phyloP scores from a whole-genome alignment of 305 asterid genomes.

The Withania somnifera region DNA sequence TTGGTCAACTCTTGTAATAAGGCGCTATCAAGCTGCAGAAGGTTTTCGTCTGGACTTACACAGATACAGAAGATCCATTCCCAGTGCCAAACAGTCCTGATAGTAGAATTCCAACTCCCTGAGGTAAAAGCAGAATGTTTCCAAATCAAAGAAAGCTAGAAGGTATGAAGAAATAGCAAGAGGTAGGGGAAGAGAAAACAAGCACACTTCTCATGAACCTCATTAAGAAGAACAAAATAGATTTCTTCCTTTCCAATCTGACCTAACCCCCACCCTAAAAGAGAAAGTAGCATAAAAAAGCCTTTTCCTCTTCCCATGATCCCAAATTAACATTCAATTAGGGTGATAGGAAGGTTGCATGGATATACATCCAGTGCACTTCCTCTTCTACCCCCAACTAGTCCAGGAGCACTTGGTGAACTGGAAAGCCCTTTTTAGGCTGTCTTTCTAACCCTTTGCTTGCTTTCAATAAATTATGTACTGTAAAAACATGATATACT shows the following conservation, averaged over 20 bases:
- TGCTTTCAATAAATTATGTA: background rate
- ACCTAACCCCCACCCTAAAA: background rate
- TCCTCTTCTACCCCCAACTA: background rate
- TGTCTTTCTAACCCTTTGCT: background rate
- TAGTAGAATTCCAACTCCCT: slow-evolving; percentile 79
- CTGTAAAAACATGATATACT: background rate
- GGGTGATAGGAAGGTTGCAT: background rate
- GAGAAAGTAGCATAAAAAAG: background rate
- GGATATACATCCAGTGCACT: background rate
- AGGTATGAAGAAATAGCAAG: background rate
- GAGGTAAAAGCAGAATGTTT: slow-evolving; percentile 9
- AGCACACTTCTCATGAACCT: background rate
- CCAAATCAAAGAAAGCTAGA: background rate
- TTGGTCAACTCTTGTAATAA: background rate
- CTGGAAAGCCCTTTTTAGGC: background rate
- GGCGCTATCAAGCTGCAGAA: background rate
- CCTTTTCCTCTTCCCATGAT: background rate
- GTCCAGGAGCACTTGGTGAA: background rate
- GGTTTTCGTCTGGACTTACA: slow-evolving; percentile 35
- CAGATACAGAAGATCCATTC: slow-evolving; percentile 77
- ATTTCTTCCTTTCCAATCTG: slow-evolving; percentile 1
- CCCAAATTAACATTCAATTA: background rate
- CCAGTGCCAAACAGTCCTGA: slow-evolving; percentile 83
- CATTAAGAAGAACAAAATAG: background rate
- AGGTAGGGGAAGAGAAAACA: background rate